These are phyloP conservation scores for Rubus parviflorus DNA, from an alignment of 306 rosid species.

Conservation along the genomic window DNA sequence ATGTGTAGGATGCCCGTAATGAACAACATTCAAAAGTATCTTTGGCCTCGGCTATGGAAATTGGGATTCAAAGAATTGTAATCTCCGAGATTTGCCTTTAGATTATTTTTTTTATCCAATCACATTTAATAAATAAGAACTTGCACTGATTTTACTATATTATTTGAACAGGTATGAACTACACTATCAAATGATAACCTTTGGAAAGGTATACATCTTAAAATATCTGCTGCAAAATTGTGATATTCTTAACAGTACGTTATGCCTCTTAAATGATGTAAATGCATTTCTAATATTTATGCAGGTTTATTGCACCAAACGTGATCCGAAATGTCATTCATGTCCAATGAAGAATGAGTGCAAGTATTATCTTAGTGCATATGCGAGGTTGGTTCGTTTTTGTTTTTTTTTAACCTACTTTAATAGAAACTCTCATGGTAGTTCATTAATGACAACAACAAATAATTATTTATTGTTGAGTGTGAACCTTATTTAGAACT, in stretches of 20 bases:
- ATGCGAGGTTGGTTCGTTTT: conserved; percentile 43
- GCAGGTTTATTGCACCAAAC: conserved; percentile 71
- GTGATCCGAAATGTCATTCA: conserved; percentile 58
- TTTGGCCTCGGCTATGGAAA: conserved; percentile 63
- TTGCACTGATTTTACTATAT: conserved; percentile 4
- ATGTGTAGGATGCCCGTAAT: conserved; percentile 51
- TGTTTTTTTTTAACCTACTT: too few species aligned
- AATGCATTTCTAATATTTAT: background rate
- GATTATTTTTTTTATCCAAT: background rate
- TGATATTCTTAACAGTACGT: background rate
- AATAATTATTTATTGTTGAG: too few species aligned
- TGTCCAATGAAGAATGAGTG: conserved; percentile 68
- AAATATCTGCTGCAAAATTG: background rate
- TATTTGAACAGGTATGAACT: conserved; percentile 53
- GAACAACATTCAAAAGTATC: conserved; percentile 61
- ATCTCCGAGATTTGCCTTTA: background rate
- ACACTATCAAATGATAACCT: conserved; percentile 79
- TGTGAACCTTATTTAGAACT: too few species aligned
- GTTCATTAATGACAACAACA: too few species aligned
- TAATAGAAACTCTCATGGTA: too few species aligned
- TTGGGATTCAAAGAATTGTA: conserved; percentile 52
- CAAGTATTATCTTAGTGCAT: conserved; percentile 50
- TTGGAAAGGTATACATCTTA: conserved; percentile 61
- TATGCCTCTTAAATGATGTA: background rate
- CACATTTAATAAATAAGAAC: background rate